Evolutionary conservation across 164 flowering plant species (phyloP), one percentile per base, ranked within the genome.

Genomic region (Dillenia turbinata): DNA sequence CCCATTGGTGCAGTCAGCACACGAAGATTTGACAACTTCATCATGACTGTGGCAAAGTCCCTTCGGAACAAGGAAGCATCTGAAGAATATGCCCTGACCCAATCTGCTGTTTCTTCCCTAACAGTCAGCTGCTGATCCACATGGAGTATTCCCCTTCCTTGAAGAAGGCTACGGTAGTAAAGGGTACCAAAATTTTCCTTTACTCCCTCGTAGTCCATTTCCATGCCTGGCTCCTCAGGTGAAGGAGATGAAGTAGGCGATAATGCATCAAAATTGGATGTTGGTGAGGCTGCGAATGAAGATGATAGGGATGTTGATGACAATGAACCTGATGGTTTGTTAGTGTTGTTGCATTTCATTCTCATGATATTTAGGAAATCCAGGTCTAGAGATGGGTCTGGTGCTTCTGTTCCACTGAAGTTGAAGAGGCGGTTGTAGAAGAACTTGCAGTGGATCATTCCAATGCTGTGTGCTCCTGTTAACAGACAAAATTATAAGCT

Each of bases 41-140:
- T 71, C 81, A 79, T 79, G 13, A 69, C 55, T 17, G 24, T 33
- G 44, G 75, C 78, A 59, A 80, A 80, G 61, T 80, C 80, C 52
- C 59, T 51, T 49, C 16, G 73, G 57, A 78, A 80, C 61, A 77
- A 64, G 60, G 66, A 12, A 17, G 53, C 47, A 54, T 77, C 78
- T 5, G 78, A 71, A 12, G 81, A 79, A 69, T 80, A 80, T 17
- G 72, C 75, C 61, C 64, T 62, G 33, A 80, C 81, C 84, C 81
- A 77, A 17, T 50, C 69, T 33, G 47, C 47, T 9, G 81, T 75
- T 51, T 65, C 67, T 49, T 67, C 77, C 8, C 62, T 59, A 1
- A 68, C 66, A 59, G 69, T 74, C 12, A 77, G 77, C 71, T 79
- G 81, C 69, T 79, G 83, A 63, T 79, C 83, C 26, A 76, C 67